phyloP scores from a whole-genome alignment of 2,329 filamentous ascomycete genomes.

The Talaromyces sp. region DNA sequence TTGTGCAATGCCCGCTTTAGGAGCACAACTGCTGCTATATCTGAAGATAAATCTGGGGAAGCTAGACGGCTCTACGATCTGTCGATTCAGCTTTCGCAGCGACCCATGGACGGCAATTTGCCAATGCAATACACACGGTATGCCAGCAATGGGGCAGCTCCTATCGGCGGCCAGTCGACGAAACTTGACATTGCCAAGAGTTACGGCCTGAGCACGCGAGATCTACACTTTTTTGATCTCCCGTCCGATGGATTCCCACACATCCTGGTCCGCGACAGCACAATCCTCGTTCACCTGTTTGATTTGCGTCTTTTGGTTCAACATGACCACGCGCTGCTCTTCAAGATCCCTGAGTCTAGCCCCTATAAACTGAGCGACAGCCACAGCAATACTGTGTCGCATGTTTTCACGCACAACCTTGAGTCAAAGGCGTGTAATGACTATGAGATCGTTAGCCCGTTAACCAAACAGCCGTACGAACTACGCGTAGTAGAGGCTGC shows the following conservation, averaged over 20 bases:
- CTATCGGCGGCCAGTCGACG: slow-evolving; percentile 1
- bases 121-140: slow-evolving; percentile 7
- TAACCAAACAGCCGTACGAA: slow-evolving; percentile 24
- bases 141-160: not conserved
- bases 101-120: slow-evolving; percentile 3
- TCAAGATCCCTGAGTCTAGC: slow-evolving; percentile 16
- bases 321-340: slow-evolving; percentile 24
- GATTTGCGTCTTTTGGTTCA: slow-evolving; percentile 31
- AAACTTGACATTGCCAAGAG: slow-evolving; percentile 16
- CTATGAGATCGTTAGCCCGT: not conserved
- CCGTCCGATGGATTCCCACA: slow-evolving; percentile 29
- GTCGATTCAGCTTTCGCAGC: slow-evolving; percentile 5
- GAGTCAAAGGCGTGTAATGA: not conserved
- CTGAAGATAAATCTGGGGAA: not conserved
- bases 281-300: slow-evolving; percentile 31
- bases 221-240: slow-evolving; percentile 29
- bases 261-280: slow-evolving; percentile 25
- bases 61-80: not conserved
- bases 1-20: not conserved
- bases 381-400: not conserved
- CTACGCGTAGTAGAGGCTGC: slow-evolving; percentile 31
- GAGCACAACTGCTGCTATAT: not conserved
- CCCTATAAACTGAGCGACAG: not conserved
- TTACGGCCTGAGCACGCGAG: slow-evolving; percentile 22
- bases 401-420: not conserved